These are phyloP conservation scores for Neurospora sp. DNA, from an alignment of 495 filamentous ascomycete species.

Conservation along the genomic window DNA sequence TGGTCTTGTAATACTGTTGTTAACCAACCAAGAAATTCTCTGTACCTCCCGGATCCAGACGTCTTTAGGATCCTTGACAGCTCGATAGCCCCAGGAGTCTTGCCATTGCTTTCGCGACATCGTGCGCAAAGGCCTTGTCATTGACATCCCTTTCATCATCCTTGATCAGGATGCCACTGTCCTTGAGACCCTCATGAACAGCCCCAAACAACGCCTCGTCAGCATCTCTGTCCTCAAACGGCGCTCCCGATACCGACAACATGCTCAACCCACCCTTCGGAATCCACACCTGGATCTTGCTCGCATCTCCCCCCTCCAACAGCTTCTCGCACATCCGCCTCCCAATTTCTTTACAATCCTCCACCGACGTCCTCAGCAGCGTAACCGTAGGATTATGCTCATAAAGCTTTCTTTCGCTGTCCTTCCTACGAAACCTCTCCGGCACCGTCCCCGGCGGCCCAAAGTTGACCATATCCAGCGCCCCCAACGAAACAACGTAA, in stretches of 20 bases:
- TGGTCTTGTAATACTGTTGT: background rate
- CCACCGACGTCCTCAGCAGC: constrained; percentile 45
- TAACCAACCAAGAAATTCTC: background rate
- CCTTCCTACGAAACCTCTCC: constrained; percentile 18
- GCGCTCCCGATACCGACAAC: constrained; percentile 23
- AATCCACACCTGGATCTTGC: constrained; percentile 43
- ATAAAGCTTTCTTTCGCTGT: constrained; percentile 34
- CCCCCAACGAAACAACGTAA: constrained; percentile 52
- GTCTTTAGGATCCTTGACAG: accelerated
- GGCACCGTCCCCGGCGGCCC: constrained; percentile 47
- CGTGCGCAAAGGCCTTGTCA: constrained; percentile 29
- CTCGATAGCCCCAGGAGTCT: constrained; percentile 5
- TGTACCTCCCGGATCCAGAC: background rate
- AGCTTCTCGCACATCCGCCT: constrained; percentile 44
- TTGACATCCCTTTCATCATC: constrained; percentile 32
- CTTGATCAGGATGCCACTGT: constrained; percentile 21
- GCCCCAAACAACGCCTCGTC: constrained; percentile 33
- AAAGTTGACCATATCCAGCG: constrained; percentile 62
- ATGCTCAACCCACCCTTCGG: constrained; percentile 41
- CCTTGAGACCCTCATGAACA: constrained; percentile 28
- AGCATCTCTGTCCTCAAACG: constrained; percentile 25
- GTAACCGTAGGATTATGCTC: constrained; percentile 59
- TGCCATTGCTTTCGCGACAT: constrained; percentile 26
- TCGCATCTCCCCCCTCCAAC: constrained; percentile 20
- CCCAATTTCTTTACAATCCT: constrained; percentile 46